A percentile compares a stretch with the other conserved stretches of the same genome.
Evolutionary conservation across 2,329 filamentous ascomycete species (phyloP).

Genomic region (Neophaeococcomyces mojaviensis): DNA sequence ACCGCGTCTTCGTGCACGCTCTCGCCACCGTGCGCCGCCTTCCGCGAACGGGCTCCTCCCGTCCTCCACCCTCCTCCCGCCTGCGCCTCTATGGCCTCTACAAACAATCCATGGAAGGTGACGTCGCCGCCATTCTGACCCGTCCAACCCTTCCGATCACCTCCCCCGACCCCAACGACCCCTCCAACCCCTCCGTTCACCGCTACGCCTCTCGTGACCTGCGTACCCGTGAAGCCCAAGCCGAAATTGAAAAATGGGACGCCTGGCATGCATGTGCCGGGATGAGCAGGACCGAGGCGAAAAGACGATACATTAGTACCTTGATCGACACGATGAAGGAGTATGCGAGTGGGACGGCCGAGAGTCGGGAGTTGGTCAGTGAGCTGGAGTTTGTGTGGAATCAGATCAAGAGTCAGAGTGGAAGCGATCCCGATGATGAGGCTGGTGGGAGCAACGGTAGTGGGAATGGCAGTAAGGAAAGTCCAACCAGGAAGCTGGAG

Average conservation of each 20-base stretch:
- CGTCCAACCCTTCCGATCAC: conserved; percentile 49
- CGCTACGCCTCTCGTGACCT: conserved; percentile 21
- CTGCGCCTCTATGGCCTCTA: conserved; percentile 94
- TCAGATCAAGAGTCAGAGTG: conserved; percentile 58
- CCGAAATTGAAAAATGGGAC: conserved; percentile 50
- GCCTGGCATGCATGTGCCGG: conserved; percentile 87
- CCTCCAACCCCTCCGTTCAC: conserved; percentile 14
- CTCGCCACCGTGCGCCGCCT: conserved; percentile 98
- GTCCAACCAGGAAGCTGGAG: conserved; percentile 1
- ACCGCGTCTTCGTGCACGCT: conserved; percentile 97
- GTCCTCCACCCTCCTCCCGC: conserved; percentile 76
- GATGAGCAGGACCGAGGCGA: conserved; percentile 81
- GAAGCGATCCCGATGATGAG: conserved; percentile 9
- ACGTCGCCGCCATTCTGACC: conserved; percentile 90
- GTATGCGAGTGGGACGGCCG: conserved; percentile 74
- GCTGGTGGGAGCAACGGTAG: conserved; percentile 12
- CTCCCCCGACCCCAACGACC: conserved; percentile 11
- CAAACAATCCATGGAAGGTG: conserved; percentile 97
- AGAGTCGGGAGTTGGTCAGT: conserved; percentile 77
- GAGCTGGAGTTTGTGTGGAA: conserved; percentile 99
- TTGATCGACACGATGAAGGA: conserved; percentile 95
- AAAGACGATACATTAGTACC: conserved; percentile 85
- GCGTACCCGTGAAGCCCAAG: conserved; percentile 37
- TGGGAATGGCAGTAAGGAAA: not conserved
- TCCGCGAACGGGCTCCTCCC: conserved; percentile 80